Conservation (phyloP, 106 monocot genomes). For the Amphibolis antarctica region DNA sequence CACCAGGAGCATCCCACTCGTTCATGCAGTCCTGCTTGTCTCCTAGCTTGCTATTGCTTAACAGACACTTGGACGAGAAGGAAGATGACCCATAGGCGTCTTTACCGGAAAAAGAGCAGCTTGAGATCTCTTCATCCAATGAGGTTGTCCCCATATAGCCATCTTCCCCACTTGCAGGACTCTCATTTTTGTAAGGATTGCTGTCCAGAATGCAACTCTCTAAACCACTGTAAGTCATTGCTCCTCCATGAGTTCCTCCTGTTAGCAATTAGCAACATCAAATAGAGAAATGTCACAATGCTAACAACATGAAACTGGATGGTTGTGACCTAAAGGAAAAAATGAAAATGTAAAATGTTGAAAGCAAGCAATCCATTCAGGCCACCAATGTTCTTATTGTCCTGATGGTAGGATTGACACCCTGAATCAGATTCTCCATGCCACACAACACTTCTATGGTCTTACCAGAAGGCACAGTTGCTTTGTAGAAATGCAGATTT, state of each 20-base stretch:
- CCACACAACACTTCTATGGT: neutral
- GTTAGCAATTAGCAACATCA: neutral
- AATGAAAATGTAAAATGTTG: neutral
- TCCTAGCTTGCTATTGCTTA: slow-evolving; percentile 28
- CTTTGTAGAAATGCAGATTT: neutral
- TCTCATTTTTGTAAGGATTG: slow-evolving; percentile 47
- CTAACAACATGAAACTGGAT: neutral
- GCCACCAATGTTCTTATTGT: neutral
- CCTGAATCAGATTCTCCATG: neutral
- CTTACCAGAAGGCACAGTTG: neutral
- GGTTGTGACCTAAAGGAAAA: neutral
- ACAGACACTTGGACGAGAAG: slow-evolving; percentile 50
- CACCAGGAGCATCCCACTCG: slow-evolving; percentile 36
- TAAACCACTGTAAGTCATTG: slow-evolving; percentile 75
- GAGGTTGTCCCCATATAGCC: slow-evolving; percentile 41
- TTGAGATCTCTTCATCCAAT: slow-evolving; percentile 53
- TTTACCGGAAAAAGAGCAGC: slow-evolving; percentile 84
- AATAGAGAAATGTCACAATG: neutral
- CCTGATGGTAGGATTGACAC: neutral
- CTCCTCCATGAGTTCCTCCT: slow-evolving; percentile 33
- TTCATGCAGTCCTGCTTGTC: slow-evolving; percentile 31
- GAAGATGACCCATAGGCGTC: slow-evolving; percentile 41
- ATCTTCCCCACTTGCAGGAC: slow-evolving; percentile 28
- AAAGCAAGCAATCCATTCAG: neutral
- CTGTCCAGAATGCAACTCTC: slow-evolving; percentile 73